A percentile compares a stretch with the other conserved stretches of the same genome.
phyloP scores from a whole-genome alignment of 805 yeast genomes.

The Monosporozyma yasuniensis region DNA sequence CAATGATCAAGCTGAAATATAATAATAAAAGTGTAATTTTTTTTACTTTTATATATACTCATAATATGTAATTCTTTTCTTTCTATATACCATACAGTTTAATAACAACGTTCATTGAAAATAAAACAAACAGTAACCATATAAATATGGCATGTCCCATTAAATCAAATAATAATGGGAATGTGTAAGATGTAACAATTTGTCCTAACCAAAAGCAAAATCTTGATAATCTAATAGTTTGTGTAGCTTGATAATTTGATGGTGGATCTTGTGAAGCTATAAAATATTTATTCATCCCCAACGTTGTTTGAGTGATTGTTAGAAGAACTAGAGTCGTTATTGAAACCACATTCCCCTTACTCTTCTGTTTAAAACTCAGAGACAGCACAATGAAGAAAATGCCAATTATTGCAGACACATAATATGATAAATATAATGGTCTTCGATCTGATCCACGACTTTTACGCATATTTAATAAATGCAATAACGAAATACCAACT shows the following conservation, averaged over 20 bases:
- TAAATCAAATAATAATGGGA: conserved; percentile 3
- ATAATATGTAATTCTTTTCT: background rate
- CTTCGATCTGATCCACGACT: background rate
- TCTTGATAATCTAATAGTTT: background rate
- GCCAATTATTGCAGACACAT: background rate
- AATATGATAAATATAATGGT: background rate
- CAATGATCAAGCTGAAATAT: no score
- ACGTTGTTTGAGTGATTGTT: background rate
- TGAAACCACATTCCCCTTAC: background rate
- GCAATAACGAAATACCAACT: background rate
- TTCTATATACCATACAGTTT: background rate
- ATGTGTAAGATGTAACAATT: background rate
- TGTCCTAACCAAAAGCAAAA: conserved; percentile 1
- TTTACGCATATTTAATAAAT: background rate
- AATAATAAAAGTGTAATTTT: background rate
- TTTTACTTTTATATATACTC: background rate
- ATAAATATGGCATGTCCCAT: background rate
- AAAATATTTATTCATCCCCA: background rate
- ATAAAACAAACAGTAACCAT: background rate
- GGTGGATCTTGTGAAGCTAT: background rate
- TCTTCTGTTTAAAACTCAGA: background rate
- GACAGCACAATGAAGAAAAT: background rate
- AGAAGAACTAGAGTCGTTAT: background rate
- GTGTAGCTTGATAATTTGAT: background rate
- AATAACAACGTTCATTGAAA: background rate